phyloP scores from a whole-genome alignment of 352 stramenopile species.

The Discostella stelligera region DNA sequence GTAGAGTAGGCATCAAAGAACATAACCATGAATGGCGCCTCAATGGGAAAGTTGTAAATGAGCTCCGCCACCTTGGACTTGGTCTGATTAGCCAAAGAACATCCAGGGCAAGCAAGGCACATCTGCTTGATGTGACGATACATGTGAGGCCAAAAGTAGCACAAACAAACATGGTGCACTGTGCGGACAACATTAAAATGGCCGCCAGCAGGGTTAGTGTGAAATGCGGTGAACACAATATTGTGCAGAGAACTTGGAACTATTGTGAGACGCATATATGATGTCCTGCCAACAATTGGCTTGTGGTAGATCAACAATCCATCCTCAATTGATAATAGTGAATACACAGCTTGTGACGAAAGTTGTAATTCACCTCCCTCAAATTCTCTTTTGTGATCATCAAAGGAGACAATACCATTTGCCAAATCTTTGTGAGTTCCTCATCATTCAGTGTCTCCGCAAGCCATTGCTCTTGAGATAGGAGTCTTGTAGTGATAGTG shows the following conservation, averaged over 20 bases:
- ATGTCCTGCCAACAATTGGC: background rate
- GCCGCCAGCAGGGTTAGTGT: constrained; percentile 7
- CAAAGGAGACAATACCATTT: background rate
- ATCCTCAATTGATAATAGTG: background rate
- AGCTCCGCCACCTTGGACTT: background rate
- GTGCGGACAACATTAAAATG: constrained; percentile 2
- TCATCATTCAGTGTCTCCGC: background rate
- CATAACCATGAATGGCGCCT: constrained; percentile 8
- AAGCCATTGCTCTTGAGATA: background rate
- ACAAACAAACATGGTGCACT: background rate
- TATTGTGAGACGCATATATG: background rate
- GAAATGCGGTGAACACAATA: constrained; percentile 19
- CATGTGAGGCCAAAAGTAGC: constrained; percentile 12
- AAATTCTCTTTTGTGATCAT: background rate
- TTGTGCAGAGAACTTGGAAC: constrained; percentile 3
- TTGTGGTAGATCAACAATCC: constrained; percentile 5
- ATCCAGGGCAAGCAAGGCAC: background rate
- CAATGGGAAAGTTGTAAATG: constrained; percentile 12
- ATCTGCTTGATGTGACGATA: background rate
- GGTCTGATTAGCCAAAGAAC: constrained; percentile 2
- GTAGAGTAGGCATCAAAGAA: background rate
- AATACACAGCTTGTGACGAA: background rate
- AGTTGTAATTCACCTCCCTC: background rate
- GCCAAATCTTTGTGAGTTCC: background rate
- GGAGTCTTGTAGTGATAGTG: background rate